Evolutionary conservation across 1,139 yeast genomes (phyloP), one percentile per base, ranked within the genome.

Genomic region (Ogataea hybrid): DNA sequence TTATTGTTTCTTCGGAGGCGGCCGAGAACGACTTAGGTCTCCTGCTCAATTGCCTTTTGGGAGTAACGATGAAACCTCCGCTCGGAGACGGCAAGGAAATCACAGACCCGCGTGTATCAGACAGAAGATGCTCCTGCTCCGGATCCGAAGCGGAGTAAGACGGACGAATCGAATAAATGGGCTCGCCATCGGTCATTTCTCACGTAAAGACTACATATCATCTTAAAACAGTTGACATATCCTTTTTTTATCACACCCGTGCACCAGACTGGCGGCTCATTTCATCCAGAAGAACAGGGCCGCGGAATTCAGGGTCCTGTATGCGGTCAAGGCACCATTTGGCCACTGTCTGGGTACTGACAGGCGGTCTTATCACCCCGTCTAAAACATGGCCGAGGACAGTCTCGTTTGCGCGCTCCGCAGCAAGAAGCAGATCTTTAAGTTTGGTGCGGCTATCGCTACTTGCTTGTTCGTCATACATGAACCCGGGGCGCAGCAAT

Each of bases 401-500:
- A 6, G 56, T 46, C n/a, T 68, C 58, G 48, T 81, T 80, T 3
- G 73, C 65, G 37, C 65, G 62, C 42, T 72, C 69, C 21, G 76
- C 65, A 5, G 69, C 35, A 40, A 69, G 64, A 22, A 71, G 55
- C 2, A 60, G 54, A 17, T 51, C 49, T 35, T 64, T 66, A 22
- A 73, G 39, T 7, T 52, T 49, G 1, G 63, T 47, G 46, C 79
- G 62, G 12, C 68, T 42, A 36, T 64, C 54, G 37, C 48, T 36
- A 11, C 43, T 43, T 5, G 36, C 20, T 7, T 64, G 67, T 10
- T 64, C 77, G 56, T 86, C 94, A 56, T 68, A 84, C 92, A 89
- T 83, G 50, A 87, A 77, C 0, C 95, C 94, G 0, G 97, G 96
- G 48, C 96, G 70, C 61, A 85, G 53, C 16, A 83, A 61, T 2